Evolutionary conservation across 1,139 yeast species (phyloP), one percentile per base, ranked within the genome.

Genomic region (Blastobotrys persicus): DNA sequence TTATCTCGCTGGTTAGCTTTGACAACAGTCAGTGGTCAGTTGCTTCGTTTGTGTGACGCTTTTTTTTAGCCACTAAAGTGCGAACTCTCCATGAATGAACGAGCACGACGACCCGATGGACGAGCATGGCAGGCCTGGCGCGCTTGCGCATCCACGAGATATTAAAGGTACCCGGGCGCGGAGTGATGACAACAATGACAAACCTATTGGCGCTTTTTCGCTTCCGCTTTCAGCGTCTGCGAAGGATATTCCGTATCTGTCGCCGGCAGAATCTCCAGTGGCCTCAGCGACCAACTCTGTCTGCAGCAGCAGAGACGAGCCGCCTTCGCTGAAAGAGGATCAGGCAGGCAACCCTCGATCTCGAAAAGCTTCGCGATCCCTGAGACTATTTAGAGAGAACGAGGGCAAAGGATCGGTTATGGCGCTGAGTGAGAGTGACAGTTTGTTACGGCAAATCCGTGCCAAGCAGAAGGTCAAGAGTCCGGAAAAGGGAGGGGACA

Each of bases 291-390:
- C 45, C n/a, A 19, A n/a, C 31, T 42, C 39, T 17, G 18, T 14
- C 14, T 12, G 26, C 13, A 41, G 42, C 42, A 26, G n/a, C 23
- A 19, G 14, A 31, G 34, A 28, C 34, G 43, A 28, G 34, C 19
- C 28, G 3, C 26, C 23, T 11, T 4, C 9, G 20, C 7, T 14
- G 4, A 13, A 26, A 11, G 41, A 17, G 14, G 39, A 34, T 3
- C 19, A 17, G 17, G 20, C 17, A 34, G 18, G 31, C 31, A 37
- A 52, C 32, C 58, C 63, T 5, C 57, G 69, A 16, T 66, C 75
- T n/a, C 69, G 82, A 48, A 78, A 78, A 60, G 81, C 81, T 3
- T 78, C 81, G 23, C 67, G 74, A 45, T 74, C 80, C n/a, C 62
- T 78, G 34, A 64, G 79, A 18, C 64, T 78, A 17, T 78, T 78